Base-by-base conservation (phyloP, 805 yeast species). In the Metschnikowia drakensbergensis region DNA sequence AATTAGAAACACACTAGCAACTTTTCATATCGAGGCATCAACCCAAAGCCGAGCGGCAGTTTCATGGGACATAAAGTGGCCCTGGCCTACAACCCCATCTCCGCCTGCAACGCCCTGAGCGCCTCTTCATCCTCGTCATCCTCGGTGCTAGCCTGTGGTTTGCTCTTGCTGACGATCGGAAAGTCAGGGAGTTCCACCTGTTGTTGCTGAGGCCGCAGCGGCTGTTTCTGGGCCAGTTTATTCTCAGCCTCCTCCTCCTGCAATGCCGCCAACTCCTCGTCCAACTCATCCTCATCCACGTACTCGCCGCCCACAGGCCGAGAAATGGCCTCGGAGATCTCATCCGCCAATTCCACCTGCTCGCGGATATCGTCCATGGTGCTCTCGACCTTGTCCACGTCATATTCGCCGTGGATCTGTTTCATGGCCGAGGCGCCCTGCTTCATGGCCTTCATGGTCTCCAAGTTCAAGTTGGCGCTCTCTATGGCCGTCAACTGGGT, bases 351-450 rank as follows among this genome's bases (percentile, higher is more conserved):
- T 61, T 92, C 97, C 45, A 92, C 95, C 69, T 94, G 98, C 65
- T 94, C 99, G 58, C 98, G 82, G 54, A 95, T 89, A 53, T 92
- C 96, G 67, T 94, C 99, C 98, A 94, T 92, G 6, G 97, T 92
- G 59, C 84, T 86, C 65, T 94, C 99, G 37, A 94, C 97, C 74
- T 90, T 91, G 68, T 94, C 99, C 52, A 94, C 89, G 65, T 94
- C 85, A 74, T 94, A 83, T 62, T 90, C 96, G 55, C 90, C 91
- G 67, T 94, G 98, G 62, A 94, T 92, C 62, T 86, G 86, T 66
- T 91, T 90, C 96, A 94, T 89, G 37, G 98, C 98, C 64, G 80
- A 79, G 4, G 99, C 96, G 51, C 98, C 98, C 67, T 89, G 96
- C 69, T 92, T 86, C 98, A 94, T 94, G 46, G 96, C 96, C 78